A percentile compares a stretch with the other conserved stretches of the same genome.
These are phyloP conservation scores for Eurotiales sp. DNA, from an alignment of 2,329 filamentous ascomycete genomes.

Conservation along the genomic window DNA sequence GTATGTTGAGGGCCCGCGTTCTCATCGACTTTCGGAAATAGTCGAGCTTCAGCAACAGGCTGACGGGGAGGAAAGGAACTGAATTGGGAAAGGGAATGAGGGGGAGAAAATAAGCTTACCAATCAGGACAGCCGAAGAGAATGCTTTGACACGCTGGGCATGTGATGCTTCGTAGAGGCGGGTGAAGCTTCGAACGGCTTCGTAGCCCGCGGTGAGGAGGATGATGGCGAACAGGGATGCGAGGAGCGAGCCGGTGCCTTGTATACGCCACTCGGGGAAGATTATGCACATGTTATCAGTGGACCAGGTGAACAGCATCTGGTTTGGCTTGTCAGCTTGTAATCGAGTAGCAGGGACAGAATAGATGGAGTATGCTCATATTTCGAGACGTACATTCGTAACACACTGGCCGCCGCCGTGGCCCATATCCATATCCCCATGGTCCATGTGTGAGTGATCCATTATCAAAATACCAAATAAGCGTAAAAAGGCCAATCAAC, in stretches of 20 bases:
- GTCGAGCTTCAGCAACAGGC: conserved; percentile 19
- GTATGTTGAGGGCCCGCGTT: conserved; percentile 23
- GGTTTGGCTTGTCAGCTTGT: conserved; percentile 3
- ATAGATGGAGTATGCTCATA: not conserved
- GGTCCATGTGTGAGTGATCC: conserved; percentile 44
- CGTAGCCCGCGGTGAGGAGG: conserved; percentile 84
- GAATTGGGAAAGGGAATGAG: not conserved
- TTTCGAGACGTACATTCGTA: conserved; percentile 71
- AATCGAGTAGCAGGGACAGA: not conserved
- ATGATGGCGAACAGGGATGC: conserved; percentile 80
- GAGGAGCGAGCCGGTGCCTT: conserved; percentile 68
- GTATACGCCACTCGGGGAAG: conserved; percentile 87
- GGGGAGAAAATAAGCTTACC: conserved; percentile 26
- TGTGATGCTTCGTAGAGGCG: conserved; percentile 67
- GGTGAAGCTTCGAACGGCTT: conserved; percentile 74
- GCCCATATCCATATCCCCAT: conserved; percentile 46
- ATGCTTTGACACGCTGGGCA: conserved; percentile 48
- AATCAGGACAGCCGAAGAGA: conserved; percentile 30
- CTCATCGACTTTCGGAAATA: conserved; percentile 33
- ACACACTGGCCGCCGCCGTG: conserved; percentile 63
- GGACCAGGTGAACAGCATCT: conserved; percentile 99
- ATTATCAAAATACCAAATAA: conserved; percentile 19
- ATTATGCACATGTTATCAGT: conserved; percentile 92
- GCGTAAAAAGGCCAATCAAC: no score
- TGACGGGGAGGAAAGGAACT: conserved; percentile 4